Evolutionary conservation across 345 rosid species (phyloP), one percentile per base, ranked within the genome.

Genomic region (Aquilaria malaccensis): DNA sequence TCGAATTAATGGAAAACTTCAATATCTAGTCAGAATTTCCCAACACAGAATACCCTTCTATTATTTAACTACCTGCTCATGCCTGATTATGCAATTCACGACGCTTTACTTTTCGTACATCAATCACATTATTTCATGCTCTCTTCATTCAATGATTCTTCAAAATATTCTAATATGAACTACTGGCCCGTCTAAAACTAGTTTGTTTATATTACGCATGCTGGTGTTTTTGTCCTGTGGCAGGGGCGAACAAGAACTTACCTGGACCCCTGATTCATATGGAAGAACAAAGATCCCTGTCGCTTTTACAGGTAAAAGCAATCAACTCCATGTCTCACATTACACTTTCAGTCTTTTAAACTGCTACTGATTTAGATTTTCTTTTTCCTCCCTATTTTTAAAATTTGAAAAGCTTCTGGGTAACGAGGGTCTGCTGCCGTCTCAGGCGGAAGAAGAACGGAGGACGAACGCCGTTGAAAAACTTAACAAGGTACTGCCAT

Each of bases 291-390:
- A 55, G 73, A 10, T 81, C 81, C 37, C 45, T 67, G 54, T 76
- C 79, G 33, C 85, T 81, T 76, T 75, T 72, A 45, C 82, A 76
- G 85, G 90, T 77, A 45, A 55, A 56, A 9, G 10, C 11, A 15
- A 37, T 11, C n/a, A 14, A 37, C 0, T 12, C 29, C 9, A n/a
- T 13, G 11, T 49, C 45, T 3, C 14, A 0, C 10, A 4, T 15
- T 45, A 12, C 9, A 9, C 55, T n/a, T 50, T 49, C 22, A 22
- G 22, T 22, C 22, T 2, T 48, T 50, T n/a, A 30, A 29, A n/a
- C 2, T 14, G n/a, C 0, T 37, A 10, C 14, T 5, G 37, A 9
- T 30, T 46, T 11, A 9, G 55, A 4, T 32, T 22, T 29, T 9
- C 11, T 41, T 30, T 48, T 29, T 10, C n/a, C 11, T 60, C 30